Evolutionary conservation across 495 filamentous ascomycete genomes (phyloP).

Genomic region (Physcia stellaris): DNA sequence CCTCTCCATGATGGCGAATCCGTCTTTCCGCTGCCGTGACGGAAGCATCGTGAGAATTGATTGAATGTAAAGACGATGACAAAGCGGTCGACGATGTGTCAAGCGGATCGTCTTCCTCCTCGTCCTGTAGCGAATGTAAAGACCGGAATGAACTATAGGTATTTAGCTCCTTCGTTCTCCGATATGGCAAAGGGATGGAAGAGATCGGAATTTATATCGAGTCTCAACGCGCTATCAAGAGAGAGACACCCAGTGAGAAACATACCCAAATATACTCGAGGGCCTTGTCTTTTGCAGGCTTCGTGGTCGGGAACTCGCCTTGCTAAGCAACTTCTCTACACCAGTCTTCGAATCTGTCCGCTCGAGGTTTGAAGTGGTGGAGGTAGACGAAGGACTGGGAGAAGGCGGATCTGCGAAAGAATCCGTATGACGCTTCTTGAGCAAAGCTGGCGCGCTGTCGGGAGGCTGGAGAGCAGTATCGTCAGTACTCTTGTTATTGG

Average conservation of each 20-base stretch:
- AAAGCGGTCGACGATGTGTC: conserved; percentile 11
- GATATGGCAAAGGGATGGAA: too few species aligned
- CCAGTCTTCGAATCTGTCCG: conserved; percentile 13
- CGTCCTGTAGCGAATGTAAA: conserved; percentile 35
- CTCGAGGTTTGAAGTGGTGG: conserved; percentile 3
- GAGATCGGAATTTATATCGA: too few species aligned
- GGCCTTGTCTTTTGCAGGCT: conserved; percentile 33
- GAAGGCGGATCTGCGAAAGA: conserved; percentile 6
- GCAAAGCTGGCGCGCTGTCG: conserved; percentile 4
- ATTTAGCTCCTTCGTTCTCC: too few species aligned
- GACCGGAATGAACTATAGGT: conserved; percentile 42
- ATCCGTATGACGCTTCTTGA: conserved; percentile 11
- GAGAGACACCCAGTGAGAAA: too few species aligned
- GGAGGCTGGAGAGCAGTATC: too few species aligned
- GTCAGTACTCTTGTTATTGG: too few species aligned
- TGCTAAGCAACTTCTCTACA: conserved; percentile 9
- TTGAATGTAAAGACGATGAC: conserved; percentile 11
- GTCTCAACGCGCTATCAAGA: too few species aligned
- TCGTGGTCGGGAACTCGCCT: conserved; percentile 10
- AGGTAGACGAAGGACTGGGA: conserved; percentile 9
- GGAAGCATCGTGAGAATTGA: conserved; percentile 24
- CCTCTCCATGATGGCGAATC: conserved; percentile 56
- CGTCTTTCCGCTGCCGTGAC: conserved; percentile 2
- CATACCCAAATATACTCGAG: conserved; percentile 44
- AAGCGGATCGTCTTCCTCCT: conserved; percentile 23